phyloP scores from a whole-genome alignment of 78 protist genomes.

The Emiliania huxleyi region DNA sequence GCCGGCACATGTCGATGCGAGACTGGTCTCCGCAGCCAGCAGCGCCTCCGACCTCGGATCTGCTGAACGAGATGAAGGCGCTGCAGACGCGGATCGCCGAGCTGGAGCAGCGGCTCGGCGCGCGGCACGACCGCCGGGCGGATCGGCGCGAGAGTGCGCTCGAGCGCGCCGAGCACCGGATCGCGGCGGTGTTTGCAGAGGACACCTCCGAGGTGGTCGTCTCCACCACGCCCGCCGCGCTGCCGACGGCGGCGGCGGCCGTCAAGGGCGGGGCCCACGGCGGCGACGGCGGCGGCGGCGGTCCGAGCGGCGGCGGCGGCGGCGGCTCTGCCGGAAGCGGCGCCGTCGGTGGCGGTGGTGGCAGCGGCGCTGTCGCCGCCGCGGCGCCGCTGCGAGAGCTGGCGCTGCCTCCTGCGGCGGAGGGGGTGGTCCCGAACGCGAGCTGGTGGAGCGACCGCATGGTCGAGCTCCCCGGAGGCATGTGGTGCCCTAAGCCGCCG shows the following conservation, averaged over 20 bases:
- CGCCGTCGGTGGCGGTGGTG: background rate
- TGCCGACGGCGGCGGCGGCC: background rate
- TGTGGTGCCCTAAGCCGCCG: slow-evolving; percentile 16
- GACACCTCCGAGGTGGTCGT: background rate
- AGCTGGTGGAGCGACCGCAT: background rate
- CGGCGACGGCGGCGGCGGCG: no score
- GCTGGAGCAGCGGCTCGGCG: background rate
- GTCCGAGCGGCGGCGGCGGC: background rate
- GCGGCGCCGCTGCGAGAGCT: background rate
- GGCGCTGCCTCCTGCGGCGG: background rate
- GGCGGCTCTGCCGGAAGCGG: background rate
- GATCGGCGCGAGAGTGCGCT: no score
- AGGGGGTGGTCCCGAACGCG: background rate
- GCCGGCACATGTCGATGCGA: no score
- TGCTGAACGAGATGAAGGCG: background rate
- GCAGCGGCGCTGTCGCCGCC: background rate
- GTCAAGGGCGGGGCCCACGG: background rate
- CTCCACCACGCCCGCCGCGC: background rate
- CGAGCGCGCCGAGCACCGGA: background rate
- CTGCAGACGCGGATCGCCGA: background rate
- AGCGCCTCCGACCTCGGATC: background rate
- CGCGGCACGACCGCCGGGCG: background rate
- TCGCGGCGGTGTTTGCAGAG: background rate
- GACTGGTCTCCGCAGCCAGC: background rate
- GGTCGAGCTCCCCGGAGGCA: background rate